phyloP scores from a whole-genome alignment of 2,329 filamentous ascomycete species.

The Hypoxylon sp. region DNA sequence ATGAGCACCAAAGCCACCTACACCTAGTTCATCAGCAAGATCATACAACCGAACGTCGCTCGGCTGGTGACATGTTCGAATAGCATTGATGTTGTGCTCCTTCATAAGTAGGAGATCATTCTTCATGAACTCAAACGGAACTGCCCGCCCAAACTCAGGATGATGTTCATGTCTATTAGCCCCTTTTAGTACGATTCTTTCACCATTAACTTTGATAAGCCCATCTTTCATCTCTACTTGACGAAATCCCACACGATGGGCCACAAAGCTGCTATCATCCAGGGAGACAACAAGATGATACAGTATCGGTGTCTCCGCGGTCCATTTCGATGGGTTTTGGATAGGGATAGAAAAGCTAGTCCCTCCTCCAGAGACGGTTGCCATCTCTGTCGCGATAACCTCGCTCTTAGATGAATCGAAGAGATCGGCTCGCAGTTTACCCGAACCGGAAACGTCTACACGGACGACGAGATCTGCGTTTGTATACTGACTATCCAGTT shows the following conservation, averaged over 20 bases:
- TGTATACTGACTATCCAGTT: constrained; percentile 60
- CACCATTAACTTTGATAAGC: constrained; percentile 65
- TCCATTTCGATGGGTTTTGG: constrained; percentile 64
- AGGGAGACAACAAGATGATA: constrained; percentile 54
- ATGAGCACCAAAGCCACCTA: constrained; percentile 19
- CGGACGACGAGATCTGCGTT: constrained; percentile 58
- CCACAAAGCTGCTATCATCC: constrained; percentile 46
- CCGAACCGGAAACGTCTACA: constrained; percentile 60
- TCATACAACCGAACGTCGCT: constrained; percentile 63
- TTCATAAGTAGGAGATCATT: constrained; percentile 68
- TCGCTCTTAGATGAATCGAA: constrained; percentile 63
- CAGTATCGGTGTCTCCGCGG: constrained; percentile 66
- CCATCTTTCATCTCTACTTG: constrained; percentile 66
- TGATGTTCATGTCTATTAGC: constrained; percentile 72
- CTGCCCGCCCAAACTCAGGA: constrained; percentile 61
- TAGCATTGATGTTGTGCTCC: constrained; percentile 68
- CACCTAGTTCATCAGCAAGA: constrained; percentile 62
- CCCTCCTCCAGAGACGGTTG: constrained; percentile 47
- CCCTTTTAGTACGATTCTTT: constrained; percentile 64
- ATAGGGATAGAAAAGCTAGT: constrained; percentile 46
- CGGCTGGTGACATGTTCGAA: constrained; percentile 67
- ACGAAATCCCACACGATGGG: constrained; percentile 66
- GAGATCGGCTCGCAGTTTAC: constrained; percentile 66
- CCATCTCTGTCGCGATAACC: constrained; percentile 65
- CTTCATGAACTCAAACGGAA: constrained; percentile 63